These are phyloP conservation scores for Phytophthora citrophthora DNA, from an alignment of 352 stramenopile species.

Conservation along the genomic window DNA sequence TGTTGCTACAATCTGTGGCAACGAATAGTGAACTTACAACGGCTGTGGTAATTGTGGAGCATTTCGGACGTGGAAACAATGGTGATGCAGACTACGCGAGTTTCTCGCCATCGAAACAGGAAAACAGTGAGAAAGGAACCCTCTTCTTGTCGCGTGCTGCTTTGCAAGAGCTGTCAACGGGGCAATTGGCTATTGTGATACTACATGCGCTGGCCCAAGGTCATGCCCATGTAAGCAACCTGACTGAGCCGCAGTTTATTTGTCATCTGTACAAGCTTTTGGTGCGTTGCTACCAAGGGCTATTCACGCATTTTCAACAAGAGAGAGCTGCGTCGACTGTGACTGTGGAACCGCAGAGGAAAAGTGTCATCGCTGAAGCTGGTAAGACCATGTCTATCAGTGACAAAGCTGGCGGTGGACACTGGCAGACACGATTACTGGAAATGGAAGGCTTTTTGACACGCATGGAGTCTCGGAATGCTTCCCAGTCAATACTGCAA, in stretches of 20 bases:
- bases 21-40: conserved; percentile 4
- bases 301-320: conserved; percentile 43
- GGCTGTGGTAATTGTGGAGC: conserved; percentile 9
- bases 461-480: conserved; percentile 19
- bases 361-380: conserved; percentile 1
- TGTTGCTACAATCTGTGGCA: conserved; percentile 35
- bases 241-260: conserved; percentile 60
- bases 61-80: conserved; percentile 16
- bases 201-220: conserved; percentile 60
- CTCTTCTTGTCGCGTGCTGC: conserved; percentile 43
- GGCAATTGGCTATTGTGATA: conserved; percentile 59
- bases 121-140: conserved; percentile 4
- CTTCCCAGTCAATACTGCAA: background rate
- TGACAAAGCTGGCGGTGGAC: conserved; percentile 1
- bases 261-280: conserved; percentile 56
- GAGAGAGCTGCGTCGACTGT: background rate
- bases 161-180: conserved; percentile 48
- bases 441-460: conserved; percentile 68
- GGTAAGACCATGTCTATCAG: background rate
- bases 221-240: conserved; percentile 37
- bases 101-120: conserved; percentile 3
- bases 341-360: background rate
- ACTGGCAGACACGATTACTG: conserved; percentile 51
- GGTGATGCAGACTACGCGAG: conserved; percentile 17
- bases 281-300: conserved; percentile 65